Percentiles rank a stretch among this genome's conserved stretches.
Conservation (phyloP, 176 grass and related monocot species). For the Aegilops tauschii region DNA sequence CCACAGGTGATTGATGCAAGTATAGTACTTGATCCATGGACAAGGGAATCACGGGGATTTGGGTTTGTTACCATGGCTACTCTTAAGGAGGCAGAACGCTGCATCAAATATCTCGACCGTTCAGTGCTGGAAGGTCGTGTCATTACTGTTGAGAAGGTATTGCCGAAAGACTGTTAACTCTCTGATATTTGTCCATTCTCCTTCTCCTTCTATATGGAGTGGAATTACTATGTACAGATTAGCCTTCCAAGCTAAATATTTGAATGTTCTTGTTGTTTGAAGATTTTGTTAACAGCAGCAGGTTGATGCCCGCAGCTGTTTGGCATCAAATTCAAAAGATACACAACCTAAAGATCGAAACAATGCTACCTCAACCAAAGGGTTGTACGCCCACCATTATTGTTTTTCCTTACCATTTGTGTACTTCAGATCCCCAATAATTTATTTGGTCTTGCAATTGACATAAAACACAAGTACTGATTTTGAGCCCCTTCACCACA, state of each 20-base stretch:
- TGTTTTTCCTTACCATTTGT: conserved; percentile 24
- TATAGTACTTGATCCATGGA: conserved; percentile 75
- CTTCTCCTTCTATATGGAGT: background rate
- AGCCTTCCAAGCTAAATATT: conserved; percentile 29
- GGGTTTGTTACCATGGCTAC: conserved; percentile 89
- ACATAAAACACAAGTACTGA: conserved; percentile 18
- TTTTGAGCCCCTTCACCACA: conserved; percentile 19
- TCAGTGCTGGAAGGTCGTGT: conserved; percentile 82
- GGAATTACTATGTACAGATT: conserved; percentile 25
- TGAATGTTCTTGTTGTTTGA: conserved; percentile 47
- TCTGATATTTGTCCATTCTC: background rate
- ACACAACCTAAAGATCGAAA: conserved; percentile 65
- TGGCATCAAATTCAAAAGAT: conserved; percentile 61
- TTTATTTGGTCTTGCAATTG: background rate
- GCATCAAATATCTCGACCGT: conserved; percentile 77
- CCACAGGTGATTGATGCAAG: conserved; percentile 61
- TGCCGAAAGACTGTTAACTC: background rate
- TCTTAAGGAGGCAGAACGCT: conserved; percentile 57
- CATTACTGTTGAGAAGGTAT: conserved; percentile 96
- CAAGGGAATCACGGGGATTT: conserved; percentile 86
- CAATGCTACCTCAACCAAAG: conserved; percentile 55
- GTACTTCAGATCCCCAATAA: background rate
- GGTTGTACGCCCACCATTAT: conserved; percentile 54
- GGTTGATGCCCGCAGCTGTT: conserved; percentile 73
- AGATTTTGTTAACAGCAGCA: conserved; percentile 63